Base-by-base conservation (phyloP, 805 yeast genomes). In the Sungouiozyma ichnusensis region DNA sequence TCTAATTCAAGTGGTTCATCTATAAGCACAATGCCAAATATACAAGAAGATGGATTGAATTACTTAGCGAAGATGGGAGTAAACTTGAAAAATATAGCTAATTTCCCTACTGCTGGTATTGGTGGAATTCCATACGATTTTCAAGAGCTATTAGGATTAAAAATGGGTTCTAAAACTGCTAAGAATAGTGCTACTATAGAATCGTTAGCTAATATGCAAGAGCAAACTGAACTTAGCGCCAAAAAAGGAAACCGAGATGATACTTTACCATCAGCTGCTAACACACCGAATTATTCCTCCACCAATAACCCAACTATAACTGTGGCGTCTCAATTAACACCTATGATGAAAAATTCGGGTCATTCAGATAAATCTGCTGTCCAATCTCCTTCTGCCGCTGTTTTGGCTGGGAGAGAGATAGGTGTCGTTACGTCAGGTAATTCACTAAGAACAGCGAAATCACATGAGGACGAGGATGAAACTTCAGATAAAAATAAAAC, bases 91-190 rank as follows among this genome's bases (percentile, higher is more conserved):
- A 29, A 37, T 31, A 31, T 16, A 14, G 32, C 24, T 19, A 39
- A 38, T 16, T 41, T 41, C 20, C 58, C 61, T 16, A 55, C 60
- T 1, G 61, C 59, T 6, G 61, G 61, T 14, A 51, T 57, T 17
- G 61, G 61, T 39, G 63, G 63, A 43, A 52, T 58, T 4, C 53
- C 56, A 3, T 58, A 57, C 38, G 62, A 58, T 41, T 54, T 56
- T 33, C 58, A 58, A 43, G 63, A 58, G 32, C 35, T 58, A 9
- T 39, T 57, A 17, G 56, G 55, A 16, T 15, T 51, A 27, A 55
- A 55, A 31, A 33, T 48, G 16, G 39, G 46, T 38, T 33, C 45
- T 44, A 48, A 44, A 33, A 48, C 48, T 17, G 46, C 52, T n/a
- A 56, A 50, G 43, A 53, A 48, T 20, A 50, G 46, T 38, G 45